Conservation (phyloP, 371 early-diverging fungal species). For the Mucor lusitanicus region DNA sequence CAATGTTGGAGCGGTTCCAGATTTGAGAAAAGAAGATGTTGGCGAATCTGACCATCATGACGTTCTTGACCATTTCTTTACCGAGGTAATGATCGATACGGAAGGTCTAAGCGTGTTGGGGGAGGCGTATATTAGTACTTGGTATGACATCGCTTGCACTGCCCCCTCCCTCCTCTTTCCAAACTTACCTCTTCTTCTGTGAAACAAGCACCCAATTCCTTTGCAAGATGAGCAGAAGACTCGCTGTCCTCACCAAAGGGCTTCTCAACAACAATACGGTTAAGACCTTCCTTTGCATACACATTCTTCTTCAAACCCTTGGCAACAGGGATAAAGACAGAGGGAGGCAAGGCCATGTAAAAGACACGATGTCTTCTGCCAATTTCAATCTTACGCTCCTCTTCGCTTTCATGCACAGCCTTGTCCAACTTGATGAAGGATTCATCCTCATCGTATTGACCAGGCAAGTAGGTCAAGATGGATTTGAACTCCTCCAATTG, state of each 20-base stretch:
- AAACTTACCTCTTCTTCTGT: constrained; percentile 72
- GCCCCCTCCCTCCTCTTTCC: no score
- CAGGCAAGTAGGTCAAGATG: constrained; percentile 19
- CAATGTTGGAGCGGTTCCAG: constrained; percentile 90
- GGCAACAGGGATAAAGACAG: constrained; percentile 88
- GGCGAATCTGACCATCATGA: constrained; percentile 83
- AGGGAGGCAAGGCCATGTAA: constrained; percentile 97
- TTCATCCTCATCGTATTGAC: constrained; percentile 80
- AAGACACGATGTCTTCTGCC: constrained; percentile 60
- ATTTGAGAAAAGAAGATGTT: constrained; percentile 91
- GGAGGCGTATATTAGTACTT: no score
- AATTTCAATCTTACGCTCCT: constrained; percentile 21
- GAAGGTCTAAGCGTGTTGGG: constrained; percentile 65
- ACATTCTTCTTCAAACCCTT: constrained; percentile 70
- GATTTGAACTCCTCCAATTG: constrained; percentile 23
- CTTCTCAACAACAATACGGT: constrained; percentile 94
- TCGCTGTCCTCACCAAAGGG: constrained; percentile 95
- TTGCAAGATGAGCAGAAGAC: constrained; percentile 70
- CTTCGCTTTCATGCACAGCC: constrained; percentile 58
- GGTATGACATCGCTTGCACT: no score
- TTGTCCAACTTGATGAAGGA: constrained; percentile 70
- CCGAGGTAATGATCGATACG: constrained; percentile 98
- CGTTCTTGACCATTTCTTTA: constrained; percentile 95
- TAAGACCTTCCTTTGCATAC: constrained; percentile 64
- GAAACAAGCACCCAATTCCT: constrained; percentile 75